These are phyloP conservation scores for Termitomyces sp. DNA, from an alignment of 768 basidiomycete genomes.

Conservation along the genomic window DNA sequence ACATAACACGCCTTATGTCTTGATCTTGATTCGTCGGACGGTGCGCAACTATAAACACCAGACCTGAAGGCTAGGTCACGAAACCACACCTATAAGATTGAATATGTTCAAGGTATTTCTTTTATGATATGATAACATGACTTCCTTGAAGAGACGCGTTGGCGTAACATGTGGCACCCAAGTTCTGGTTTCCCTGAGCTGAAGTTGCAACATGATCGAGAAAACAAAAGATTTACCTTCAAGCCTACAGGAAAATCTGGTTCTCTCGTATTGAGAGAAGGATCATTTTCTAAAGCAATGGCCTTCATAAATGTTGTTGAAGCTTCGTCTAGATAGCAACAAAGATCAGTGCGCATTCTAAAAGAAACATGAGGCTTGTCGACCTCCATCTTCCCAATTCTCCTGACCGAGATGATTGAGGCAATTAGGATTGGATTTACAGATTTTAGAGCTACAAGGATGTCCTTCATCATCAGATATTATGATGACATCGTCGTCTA, in stretches of 20 bases:
- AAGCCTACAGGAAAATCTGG: constrained; percentile 68
- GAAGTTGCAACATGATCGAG: neutral
- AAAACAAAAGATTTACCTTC: constrained; percentile 47
- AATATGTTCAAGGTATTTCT: neutral
- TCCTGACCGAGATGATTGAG: constrained; percentile 86
- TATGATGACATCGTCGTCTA: constrained; percentile 61
- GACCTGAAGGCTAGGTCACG: constrained; percentile 77
- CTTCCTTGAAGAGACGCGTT: constrained; percentile 89
- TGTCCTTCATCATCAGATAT: constrained; percentile 64
- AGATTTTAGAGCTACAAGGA: constrained; percentile 56
- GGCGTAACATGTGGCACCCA: constrained; percentile 96
- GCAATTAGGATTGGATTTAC: constrained; percentile 79
- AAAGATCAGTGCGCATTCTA: constrained; percentile 5
- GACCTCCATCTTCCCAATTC: constrained; percentile 74
- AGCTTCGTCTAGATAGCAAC: constrained; percentile 38
- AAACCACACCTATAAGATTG: constrained; percentile 75
- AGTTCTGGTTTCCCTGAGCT: constrained; percentile 53
- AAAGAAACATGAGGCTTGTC: constrained; percentile 4
- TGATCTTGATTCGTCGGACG: constrained; percentile 44
- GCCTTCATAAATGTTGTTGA: constrained; percentile 48
- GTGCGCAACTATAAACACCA: constrained; percentile 78
- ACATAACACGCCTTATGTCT: constrained; percentile 31
- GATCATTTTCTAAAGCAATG: constrained; percentile 52
- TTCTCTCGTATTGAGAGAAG: constrained; percentile 44
- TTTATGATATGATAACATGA: constrained; percentile 1